Conservation (phyloP, 257 asterid genomes). For the Solanum ossicruentum region DNA sequence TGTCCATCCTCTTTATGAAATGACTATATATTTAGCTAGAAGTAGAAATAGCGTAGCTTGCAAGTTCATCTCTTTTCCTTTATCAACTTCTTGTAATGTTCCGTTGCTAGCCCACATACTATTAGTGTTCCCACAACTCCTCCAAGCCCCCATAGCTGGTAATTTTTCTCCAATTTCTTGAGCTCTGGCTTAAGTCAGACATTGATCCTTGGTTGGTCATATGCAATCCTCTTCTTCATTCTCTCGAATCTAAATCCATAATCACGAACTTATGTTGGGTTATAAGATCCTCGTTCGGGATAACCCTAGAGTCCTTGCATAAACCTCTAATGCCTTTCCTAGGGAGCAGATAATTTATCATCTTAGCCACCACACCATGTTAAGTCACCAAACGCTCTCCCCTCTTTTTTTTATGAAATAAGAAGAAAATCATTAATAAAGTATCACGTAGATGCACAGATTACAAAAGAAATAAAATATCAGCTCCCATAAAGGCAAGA, state of each 20-base stretch:
- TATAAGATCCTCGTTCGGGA: too few species aligned
- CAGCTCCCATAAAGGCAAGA: neutral
- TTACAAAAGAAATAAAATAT: neutral
- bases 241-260: neutral
- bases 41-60: neutral
- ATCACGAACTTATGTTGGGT: neutral
- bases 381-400: too few species aligned
- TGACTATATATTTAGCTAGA: neutral
- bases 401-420: neutral
- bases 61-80: neutral
- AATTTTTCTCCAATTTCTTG: neutral
- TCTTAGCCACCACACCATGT: too few species aligned
- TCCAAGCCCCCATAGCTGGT: neutral
- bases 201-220: neutral
- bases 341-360: too few species aligned
- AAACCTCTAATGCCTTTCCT: neutral
- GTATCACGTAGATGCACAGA: neutral
- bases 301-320: neutral
- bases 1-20: neutral
- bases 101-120: neutral
- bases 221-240: neutral
- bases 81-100: neutral
- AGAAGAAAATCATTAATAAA: neutral
- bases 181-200: neutral
- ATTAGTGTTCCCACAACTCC: neutral